These are phyloP conservation scores for Pelargonium hybrid DNA, from an alignment of 441 rosid genomes.

Conservation along the genomic window DNA sequence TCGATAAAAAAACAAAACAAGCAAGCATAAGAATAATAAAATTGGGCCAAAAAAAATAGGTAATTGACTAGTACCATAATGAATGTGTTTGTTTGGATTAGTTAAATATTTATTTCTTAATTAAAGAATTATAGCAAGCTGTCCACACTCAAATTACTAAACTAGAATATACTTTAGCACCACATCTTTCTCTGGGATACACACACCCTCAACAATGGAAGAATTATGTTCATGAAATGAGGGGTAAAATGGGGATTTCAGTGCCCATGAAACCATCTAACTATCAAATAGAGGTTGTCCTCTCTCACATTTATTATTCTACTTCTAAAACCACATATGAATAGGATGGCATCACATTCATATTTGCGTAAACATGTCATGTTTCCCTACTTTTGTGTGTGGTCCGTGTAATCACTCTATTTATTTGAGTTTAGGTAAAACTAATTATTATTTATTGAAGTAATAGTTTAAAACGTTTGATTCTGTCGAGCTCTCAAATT, in stretches of 20 bases:
- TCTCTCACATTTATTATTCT: neutral
- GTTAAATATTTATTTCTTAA: neutral
- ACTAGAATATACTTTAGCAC: neutral
- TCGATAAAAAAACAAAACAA: too few relatives aligned
- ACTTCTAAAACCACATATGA: too few relatives aligned
- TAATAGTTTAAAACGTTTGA: too few relatives aligned
- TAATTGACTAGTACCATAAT: neutral
- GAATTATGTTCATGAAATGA: neutral
- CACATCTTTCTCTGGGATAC: too few relatives aligned
- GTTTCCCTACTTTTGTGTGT: too few relatives aligned
- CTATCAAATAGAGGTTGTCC: too few relatives aligned
- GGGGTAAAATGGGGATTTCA: neutral
- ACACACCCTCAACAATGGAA: neutral
- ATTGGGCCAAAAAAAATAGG: neutral
- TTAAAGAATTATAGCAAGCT: neutral
- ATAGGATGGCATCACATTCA: too few relatives aligned
- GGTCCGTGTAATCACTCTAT: too few relatives aligned
- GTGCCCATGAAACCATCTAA: neutral
- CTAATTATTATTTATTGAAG: too few relatives aligned
- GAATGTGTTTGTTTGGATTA: neutral
- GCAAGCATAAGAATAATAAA: neutral
- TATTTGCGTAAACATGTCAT: too few relatives aligned
- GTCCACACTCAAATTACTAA: neutral
- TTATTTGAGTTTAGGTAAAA: too few relatives aligned
- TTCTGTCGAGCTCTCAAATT: too few relatives aligned